phyloP scores from a whole-genome alignment of 768 basidiomycete genomes.

The Mycena latifolia region DNA sequence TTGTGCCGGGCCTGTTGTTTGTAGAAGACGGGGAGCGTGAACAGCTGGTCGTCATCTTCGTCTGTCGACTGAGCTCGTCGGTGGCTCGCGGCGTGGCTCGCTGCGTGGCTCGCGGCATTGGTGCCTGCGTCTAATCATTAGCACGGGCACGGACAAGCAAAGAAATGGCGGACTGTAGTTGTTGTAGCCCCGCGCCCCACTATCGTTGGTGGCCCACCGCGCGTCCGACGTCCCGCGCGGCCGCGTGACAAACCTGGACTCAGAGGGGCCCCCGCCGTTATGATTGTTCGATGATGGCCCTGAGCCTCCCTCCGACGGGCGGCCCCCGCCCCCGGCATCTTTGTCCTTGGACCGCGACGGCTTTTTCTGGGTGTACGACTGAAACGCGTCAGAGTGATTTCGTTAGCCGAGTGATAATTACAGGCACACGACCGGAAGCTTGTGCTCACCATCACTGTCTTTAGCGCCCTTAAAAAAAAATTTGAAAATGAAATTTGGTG shows the following conservation, averaged over 20 bases:
- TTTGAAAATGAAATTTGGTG: not conserved
- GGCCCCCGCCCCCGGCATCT: slow-evolving; percentile 54
- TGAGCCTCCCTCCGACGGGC: slow-evolving; percentile 51
- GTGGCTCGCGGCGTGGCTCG: not conserved
- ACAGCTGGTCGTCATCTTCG: slow-evolving; percentile 30
- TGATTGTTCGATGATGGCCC: slow-evolving; percentile 40
- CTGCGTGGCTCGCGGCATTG: not conserved
- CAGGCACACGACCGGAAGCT: not conserved
- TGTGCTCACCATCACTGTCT: slow-evolving; percentile 81
- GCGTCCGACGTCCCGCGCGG: slow-evolving; percentile 84
- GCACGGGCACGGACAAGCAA: not conserved
- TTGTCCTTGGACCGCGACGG: slow-evolving; percentile 69
- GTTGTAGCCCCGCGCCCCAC: slow-evolving; percentile 40
- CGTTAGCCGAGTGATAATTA: too few relatives aligned
- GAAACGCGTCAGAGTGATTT: not conserved
- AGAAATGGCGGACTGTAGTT: slow-evolving; percentile 9
- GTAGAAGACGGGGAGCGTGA: slow-evolving; percentile 42
- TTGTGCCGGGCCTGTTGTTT: slow-evolving; percentile 37
- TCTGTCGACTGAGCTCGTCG: too few relatives aligned
- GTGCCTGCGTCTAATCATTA: not conserved
- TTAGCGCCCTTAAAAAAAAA: slow-evolving; percentile 66
- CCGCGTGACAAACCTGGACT: slow-evolving; percentile 51
- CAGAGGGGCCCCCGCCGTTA: slow-evolving; percentile 39
- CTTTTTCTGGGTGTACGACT: slow-evolving; percentile 87
- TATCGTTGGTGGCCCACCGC: slow-evolving; percentile 53